Evolutionary conservation across 2,329 filamentous ascomycete genomes (phyloP).

Genomic region (Simplicillium sp.): DNA sequence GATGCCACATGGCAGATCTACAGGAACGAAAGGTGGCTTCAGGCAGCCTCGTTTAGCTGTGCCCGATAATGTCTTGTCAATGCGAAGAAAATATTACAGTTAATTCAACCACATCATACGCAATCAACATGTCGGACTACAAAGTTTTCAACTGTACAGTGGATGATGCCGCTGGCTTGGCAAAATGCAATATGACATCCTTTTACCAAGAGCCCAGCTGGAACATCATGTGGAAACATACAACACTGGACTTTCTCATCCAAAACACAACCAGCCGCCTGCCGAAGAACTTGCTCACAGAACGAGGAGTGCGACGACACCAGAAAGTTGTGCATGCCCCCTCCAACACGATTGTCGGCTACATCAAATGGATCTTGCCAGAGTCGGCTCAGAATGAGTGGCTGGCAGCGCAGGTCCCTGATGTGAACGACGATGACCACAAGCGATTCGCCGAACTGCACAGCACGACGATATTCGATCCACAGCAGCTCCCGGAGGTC

Average conservation of each 20-base stretch:
- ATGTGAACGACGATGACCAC: slow-evolving; percentile 4
- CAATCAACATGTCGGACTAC: slow-evolving; percentile 2
- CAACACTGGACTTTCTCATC: slow-evolving; percentile 7
- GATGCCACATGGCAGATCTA: too few relatives aligned
- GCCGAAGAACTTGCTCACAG: slow-evolving; percentile 10
- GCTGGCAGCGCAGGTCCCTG: slow-evolving; percentile 7
- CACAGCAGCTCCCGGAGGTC: background rate
- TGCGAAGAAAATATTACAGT: too few relatives aligned
- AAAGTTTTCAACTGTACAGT: slow-evolving; percentile 1
- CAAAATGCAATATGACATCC: slow-evolving; percentile 10
- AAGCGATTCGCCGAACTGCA: background rate
- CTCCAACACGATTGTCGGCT: slow-evolving; percentile 13
- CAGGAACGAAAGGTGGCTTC: background rate
- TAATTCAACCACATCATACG: background rate
- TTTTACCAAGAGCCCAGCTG: slow-evolving; percentile 13
- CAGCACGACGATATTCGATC: background rate
- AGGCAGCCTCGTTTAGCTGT: background rate
- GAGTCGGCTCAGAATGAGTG: slow-evolving; percentile 1
- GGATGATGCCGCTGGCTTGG: slow-evolving; percentile 7
- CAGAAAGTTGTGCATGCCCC: slow-evolving; percentile 10
- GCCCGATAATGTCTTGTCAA: too few relatives aligned
- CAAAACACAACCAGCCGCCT: slow-evolving; percentile 7
- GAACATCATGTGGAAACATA: slow-evolving; percentile 7
- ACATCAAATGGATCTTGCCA: slow-evolving; percentile 7
- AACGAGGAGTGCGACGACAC: slow-evolving; percentile 10